Conservation (phyloP, 495 filamentous ascomycete species). For the Penicillium manginii region DNA sequence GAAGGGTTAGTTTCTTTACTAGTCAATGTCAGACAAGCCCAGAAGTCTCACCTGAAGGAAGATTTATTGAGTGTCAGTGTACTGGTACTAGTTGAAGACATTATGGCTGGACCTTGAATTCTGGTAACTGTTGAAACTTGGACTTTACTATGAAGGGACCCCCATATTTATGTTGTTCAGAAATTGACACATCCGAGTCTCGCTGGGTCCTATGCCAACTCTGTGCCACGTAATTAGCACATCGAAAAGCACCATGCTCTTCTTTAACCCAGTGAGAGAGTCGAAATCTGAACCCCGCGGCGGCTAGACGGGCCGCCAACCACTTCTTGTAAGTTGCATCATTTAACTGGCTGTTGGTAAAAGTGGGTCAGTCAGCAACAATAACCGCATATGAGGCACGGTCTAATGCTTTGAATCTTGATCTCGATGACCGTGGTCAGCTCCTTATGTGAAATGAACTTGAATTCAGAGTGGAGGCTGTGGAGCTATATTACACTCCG, state of each 20-base stretch:
- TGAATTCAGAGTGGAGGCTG: too few species aligned
- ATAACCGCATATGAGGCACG: too few species aligned
- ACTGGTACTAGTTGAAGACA: background rate
- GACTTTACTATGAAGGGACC: too few species aligned
- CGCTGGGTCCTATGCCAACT: too few species aligned
- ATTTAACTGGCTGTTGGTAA: background rate
- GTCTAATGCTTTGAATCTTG: too few species aligned
- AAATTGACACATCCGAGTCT: background rate
- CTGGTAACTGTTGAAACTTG: background rate
- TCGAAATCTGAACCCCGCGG: slow-evolving; percentile 1
- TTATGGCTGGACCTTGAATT: background rate
- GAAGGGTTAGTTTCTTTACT: too few species aligned
- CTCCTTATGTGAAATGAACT: too few species aligned
- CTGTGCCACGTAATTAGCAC: background rate
- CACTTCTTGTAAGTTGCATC: background rate
- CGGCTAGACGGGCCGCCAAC: slow-evolving; percentile 16
- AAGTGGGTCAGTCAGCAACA: too few species aligned
- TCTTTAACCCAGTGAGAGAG: background rate
- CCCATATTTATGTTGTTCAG: background rate
- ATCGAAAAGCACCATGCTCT: background rate
- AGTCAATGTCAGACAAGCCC: too few species aligned
- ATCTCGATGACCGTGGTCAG: too few species aligned
- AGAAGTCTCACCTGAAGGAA: background rate
- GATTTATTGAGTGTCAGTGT: slow-evolving; percentile 3
- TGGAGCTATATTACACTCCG: too few species aligned